Evolutionary conservation across 2,329 filamentous ascomycete genomes (phyloP), one percentile per base, ranked within the genome.

Genomic region (Pyrenophora teres): DNA sequence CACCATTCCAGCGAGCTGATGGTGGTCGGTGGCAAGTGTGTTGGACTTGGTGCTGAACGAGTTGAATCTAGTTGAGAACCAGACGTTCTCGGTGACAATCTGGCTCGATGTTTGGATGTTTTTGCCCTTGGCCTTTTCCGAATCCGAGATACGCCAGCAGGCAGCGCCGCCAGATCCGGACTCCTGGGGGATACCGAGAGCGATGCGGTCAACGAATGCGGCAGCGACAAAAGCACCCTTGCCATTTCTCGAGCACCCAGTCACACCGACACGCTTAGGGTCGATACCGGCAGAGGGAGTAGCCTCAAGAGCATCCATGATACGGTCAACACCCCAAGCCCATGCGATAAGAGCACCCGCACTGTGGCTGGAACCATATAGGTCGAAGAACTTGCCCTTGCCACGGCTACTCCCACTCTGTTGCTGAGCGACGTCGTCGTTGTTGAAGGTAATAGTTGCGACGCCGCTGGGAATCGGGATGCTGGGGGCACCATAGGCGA

Each of bases 191-290:
- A 87, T 77, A 12, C 82, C 84, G 30, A 87, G 77, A 15, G 81
- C 82, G 52, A 87, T 83, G 36, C 84, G 82, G 46, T 76, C 66
- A 52, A 83, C 82, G 18, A 86, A 75, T 2, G 84, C 83, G 13
- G 83, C 83, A 4, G 80, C 81, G n/a, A 86, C 75, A 56, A 87
- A 79, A 25, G 84, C 83, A 10, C 84, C 84, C 73, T 87, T 87
- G 49, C 83, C 84, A 70, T 86, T 85, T 35, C 84, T 80, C 46
- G 82, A 86, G 76, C 84, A 87, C 4, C 84, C 84, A 12, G 83
- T 86, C 2, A 86, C 83, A 40, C 81, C 84, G 10, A 75, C 47
- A 19, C 65, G 66, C 52, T 65, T 68, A 19, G 72, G 57, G 52
- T 75, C 66, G 65, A 87, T 84, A 10, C 63, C 62, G 36, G 65